A percentile compares a stretch with the other conserved stretches of the same genome.
phyloP scores from a whole-genome alignment of 1,139 yeast genomes.

The Geotrichum fermentans region DNA sequence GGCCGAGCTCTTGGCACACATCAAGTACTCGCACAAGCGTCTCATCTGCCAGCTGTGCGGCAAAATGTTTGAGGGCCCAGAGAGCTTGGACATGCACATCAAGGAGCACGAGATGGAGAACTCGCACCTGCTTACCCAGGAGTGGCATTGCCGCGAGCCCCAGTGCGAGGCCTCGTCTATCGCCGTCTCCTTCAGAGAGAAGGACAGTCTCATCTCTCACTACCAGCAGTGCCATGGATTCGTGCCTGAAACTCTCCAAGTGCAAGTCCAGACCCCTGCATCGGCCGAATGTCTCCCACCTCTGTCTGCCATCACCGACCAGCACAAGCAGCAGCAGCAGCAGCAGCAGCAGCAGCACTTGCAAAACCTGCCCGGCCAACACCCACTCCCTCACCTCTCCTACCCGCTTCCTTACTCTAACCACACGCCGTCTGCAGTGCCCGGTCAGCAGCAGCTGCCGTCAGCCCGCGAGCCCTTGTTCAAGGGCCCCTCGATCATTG shows the following conservation, averaged over 20 bases:
- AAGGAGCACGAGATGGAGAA: conserved; percentile 15
- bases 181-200: conserved; percentile 39
- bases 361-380: conserved; percentile 12
- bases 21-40: conserved; percentile 68
- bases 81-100: conserved; percentile 10
- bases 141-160: conserved; percentile 22
- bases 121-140: conserved; percentile 14
- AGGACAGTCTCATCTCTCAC: conserved; percentile 45
- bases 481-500: conserved; percentile 29
- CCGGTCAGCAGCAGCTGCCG: conserved; percentile 13
- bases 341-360: conserved; percentile 11
- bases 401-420: conserved; percentile 14
- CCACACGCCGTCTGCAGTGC: not conserved
- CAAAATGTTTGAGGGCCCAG: conserved; percentile 46
- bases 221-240: conserved; percentile 40
- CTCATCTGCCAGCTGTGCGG: conserved; percentile 63
- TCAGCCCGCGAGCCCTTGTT: conserved; percentile 16
- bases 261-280: conserved; percentile 21
- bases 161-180: conserved; percentile 37
- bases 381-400: conserved; percentile 17
- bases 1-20: conserved; percentile 71
- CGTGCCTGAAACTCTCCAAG: conserved; percentile 28
- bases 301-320: conserved; percentile 16
- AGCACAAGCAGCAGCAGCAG: conserved; percentile 8
- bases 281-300: conserved; percentile 20